Percentiles rank a stretch among this genome's conserved stretches.
phyloP scores from a whole-genome alignment of 768 basidiomycete genomes.

The Paxillus involutus region DNA sequence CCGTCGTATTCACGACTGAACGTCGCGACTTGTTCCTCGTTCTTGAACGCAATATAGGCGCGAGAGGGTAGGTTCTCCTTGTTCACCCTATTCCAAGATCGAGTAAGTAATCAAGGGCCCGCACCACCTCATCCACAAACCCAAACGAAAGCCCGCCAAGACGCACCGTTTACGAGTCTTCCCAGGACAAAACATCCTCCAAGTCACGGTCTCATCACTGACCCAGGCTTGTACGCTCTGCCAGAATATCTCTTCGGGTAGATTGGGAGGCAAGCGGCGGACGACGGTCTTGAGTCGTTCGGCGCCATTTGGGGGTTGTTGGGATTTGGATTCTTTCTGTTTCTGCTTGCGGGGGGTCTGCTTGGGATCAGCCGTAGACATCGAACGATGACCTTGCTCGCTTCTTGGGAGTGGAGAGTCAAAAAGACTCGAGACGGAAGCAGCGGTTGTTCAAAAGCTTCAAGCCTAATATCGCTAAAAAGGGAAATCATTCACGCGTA shows the following conservation, averaged over 20 bases:
- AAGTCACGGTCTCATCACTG: conserved; percentile 63
- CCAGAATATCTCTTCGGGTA: conserved; percentile 95
- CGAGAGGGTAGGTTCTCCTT: conserved; percentile 86
- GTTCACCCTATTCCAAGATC: conserved; percentile 50
- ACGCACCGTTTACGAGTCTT: conserved; percentile 70
- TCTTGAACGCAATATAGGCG: conserved; percentile 90
- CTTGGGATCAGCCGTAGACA: conserved; percentile 21
- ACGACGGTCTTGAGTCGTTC: conserved; percentile 87
- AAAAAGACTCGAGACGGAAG: no score
- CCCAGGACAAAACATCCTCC: conserved; percentile 67
- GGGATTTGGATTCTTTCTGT: conserved; percentile 33
- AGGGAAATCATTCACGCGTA: no score
- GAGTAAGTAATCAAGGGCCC: neutral
- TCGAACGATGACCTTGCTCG: conserved; percentile 1
- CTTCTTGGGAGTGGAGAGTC: no score
- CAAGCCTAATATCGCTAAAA: no score
- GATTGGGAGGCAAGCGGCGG: conserved; percentile 83
- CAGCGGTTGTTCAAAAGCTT: no score
- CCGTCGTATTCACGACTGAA: conserved; percentile 91
- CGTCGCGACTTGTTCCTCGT: conserved; percentile 61
- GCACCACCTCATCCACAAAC: neutral
- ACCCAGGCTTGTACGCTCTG: conserved; percentile 86
- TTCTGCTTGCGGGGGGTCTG: conserved; percentile 22
- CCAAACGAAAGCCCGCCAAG: no score
- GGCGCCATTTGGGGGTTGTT: conserved; percentile 27